Evolutionary conservation across 2,329 filamentous ascomycete genomes (phyloP).

Genomic region (Helotiales sp.): DNA sequence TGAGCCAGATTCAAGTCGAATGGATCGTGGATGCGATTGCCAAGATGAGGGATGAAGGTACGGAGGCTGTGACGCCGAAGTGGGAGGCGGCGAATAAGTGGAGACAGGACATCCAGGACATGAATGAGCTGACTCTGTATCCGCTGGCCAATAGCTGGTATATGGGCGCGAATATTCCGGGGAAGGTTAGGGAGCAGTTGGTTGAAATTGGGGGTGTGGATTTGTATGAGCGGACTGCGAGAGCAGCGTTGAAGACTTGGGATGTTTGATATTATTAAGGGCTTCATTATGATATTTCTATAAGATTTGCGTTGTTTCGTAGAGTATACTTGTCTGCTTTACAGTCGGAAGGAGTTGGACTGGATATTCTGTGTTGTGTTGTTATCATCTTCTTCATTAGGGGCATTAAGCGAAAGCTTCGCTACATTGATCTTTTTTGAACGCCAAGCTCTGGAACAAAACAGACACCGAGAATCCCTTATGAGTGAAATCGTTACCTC

Average conservation of each 20-base stretch:
- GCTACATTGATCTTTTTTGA: background rate
- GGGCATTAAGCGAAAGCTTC: background rate
- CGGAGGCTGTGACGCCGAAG: too few species aligned
- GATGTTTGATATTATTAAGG: background rate
- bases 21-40: too few species aligned
- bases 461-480: background rate
- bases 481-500: background rate
- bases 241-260: background rate
- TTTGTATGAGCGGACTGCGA: background rate
- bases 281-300: too few species aligned
- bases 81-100: background rate
- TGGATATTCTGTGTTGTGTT: background rate
- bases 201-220: background rate
- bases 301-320: too few species aligned
- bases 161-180: background rate
- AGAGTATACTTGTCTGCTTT: background rate
- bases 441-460: background rate
- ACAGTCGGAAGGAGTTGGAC: background rate
- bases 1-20: too few species aligned
- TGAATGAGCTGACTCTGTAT: background rate
- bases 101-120: background rate
- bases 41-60: too few species aligned
- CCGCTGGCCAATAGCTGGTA: background rate
- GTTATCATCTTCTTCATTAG: background rate
- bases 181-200: background rate